Base-by-base conservation (phyloP, 2,329 filamentous ascomycete species). In the Epicoccum sorghinum region DNA sequence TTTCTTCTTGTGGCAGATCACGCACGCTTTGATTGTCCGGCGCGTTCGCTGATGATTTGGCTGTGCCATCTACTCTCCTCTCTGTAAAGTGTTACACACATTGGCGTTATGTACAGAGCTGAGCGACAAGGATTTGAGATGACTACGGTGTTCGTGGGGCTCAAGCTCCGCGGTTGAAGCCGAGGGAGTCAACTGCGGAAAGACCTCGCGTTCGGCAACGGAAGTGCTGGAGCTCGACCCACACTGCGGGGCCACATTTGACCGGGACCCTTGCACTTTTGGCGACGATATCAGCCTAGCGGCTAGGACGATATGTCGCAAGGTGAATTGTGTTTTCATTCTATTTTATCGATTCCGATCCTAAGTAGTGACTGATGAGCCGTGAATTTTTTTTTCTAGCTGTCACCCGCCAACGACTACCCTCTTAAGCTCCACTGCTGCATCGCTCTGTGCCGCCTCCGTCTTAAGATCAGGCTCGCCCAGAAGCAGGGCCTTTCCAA, bases 1-100 rank as follows among this genome's bases (percentile, higher is more conserved):
- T 66, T 78, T 78, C 59, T 73, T 75, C 61, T 77, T 78, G 58
- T 77, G 75, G 52, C 76, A 77, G 50, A 76, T 76, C 43, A 78
- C 74, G 60, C 75, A 78, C 27, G 74, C 73, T 46, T 72, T 69
- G 44, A 69, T 61, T 8, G 70, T 70, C 39, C 68, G 60, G 37
- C 67, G 66, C 41, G 58, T 49, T 41, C 65, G 63, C 37, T 56
- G 60, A 23, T 61, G 52, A 18, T 56, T 62, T 25, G 61, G 52
- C 50, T 55, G 52, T 50, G 51, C 51, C 58, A 60, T 60, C 47
- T 47, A 24, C 47, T 39, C 55, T 30, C 37, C 38, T 35, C 6
- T 41, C 4, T 18, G 3, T 14, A 4, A 4, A 12, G 12, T 42
- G 22, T 14, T 38, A 25, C 8, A 47, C 7, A 52, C 47, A 56